Evolutionary conservation across 1,139 yeast species (phyloP).

Genomic region (Saccharomyces hybrid): DNA sequence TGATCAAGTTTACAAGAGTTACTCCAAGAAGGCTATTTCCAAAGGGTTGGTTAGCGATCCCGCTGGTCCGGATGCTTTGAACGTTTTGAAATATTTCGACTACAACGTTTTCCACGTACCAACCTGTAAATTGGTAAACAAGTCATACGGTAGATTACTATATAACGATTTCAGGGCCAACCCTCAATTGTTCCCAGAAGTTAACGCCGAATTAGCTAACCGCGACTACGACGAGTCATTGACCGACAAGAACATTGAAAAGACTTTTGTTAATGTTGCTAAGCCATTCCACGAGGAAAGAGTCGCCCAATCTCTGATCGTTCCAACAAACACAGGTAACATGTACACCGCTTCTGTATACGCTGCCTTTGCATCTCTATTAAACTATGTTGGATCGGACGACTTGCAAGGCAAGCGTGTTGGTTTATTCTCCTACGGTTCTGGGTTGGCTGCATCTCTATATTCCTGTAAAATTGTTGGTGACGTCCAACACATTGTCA

Average conservation of each 20-base stretch:
- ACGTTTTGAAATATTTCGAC: slow-evolving; percentile 68
- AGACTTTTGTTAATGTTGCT: slow-evolving; percentile 72
- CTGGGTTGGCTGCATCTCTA: slow-evolving; percentile 92
- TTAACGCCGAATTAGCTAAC: slow-evolving; percentile 45
- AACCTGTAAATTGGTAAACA: slow-evolving; percentile 89
- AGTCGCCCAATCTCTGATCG: slow-evolving; percentile 72
- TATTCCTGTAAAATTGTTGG: slow-evolving; percentile 75
- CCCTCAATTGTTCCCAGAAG: slow-evolving; percentile 56
- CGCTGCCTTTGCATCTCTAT: slow-evolving; percentile 76
- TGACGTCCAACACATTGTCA: slow-evolving; percentile 64
- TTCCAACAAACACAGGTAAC: slow-evolving; percentile 97
- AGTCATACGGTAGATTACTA: slow-evolving; percentile 86
- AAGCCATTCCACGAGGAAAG: slow-evolving; percentile 63
- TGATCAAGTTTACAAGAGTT: slow-evolving; percentile 76
- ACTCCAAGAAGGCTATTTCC: slow-evolving; percentile 71
- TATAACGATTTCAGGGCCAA: slow-evolving; percentile 79
- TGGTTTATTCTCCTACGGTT: slow-evolving; percentile 94
- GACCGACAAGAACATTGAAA: slow-evolving; percentile 75
- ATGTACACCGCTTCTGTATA: slow-evolving; percentile 96
- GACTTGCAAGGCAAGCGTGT: slow-evolving; percentile 75
- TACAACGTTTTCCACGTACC: slow-evolving; percentile 98
- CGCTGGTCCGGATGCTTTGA: slow-evolving; percentile 42
- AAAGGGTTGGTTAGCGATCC: slow-evolving; percentile 38
- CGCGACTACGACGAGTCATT: slow-evolving; percentile 73
- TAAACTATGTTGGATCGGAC: slow-evolving; percentile 68